These are phyloP conservation scores for Pholiota conissans DNA, from an alignment of 768 basidiomycete species.

Conservation along the genomic window DNA sequence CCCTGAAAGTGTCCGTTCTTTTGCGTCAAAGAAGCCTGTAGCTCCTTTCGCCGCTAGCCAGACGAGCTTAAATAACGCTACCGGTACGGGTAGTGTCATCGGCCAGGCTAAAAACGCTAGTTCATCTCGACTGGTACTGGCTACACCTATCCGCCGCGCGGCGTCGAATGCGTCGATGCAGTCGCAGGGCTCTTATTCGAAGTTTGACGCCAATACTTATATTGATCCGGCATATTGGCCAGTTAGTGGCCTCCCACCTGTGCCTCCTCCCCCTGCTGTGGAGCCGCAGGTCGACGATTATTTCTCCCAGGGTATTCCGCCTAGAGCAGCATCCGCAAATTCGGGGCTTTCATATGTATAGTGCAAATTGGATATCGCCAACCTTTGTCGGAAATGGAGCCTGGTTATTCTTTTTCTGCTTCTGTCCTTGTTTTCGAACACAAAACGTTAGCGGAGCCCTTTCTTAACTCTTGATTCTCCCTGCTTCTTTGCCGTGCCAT, in stretches of 20 bases:
- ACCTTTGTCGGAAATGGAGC: no score
- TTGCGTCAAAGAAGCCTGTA: slow-evolving; percentile 6
- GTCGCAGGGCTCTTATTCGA: slow-evolving; percentile 26
- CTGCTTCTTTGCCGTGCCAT: background rate
- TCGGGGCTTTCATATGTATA: slow-evolving; percentile 18
- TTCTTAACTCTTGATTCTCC: no score
- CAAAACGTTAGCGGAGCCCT: no score
- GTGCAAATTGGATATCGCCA: no score
- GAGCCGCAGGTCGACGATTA: background rate
- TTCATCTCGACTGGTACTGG: slow-evolving; percentile 11
- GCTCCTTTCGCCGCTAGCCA: slow-evolving; percentile 11
- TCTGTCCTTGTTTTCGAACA: background rate
- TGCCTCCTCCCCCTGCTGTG: slow-evolving; percentile 6
- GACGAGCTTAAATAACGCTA: slow-evolving; percentile 12
- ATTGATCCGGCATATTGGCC: slow-evolving; percentile 33
- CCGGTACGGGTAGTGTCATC: slow-evolving; percentile 2
- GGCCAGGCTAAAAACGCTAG: slow-evolving; percentile 1
- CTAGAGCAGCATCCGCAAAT: slow-evolving; percentile 12
- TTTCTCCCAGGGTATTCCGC: slow-evolving; percentile 3
- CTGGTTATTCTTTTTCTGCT: background rate
- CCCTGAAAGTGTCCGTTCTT: slow-evolving; percentile 15
- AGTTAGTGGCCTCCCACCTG: slow-evolving; percentile 12
- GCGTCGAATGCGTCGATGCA: slow-evolving; percentile 31
- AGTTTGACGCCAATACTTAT: slow-evolving; percentile 29
- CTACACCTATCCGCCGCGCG: slow-evolving; percentile 21